Conservation (phyloP, 2,329 filamentous ascomycete genomes). For the Pseudocercospora musae region DNA sequence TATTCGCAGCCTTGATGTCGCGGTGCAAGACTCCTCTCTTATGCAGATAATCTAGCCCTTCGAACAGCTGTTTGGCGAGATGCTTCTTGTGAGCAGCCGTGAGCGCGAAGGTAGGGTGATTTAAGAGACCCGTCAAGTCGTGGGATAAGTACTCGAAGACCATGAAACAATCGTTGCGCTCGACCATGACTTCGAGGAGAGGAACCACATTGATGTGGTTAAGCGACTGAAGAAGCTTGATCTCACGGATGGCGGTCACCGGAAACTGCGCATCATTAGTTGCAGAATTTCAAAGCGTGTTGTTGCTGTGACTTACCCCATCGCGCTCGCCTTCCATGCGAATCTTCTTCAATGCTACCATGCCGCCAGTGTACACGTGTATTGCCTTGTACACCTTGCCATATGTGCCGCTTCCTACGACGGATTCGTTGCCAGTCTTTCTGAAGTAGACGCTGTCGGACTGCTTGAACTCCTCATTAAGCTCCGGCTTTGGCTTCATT, state of each 20-base stretch:
- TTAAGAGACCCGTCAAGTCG: slow-evolving; percentile 89
- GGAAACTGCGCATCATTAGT: slow-evolving; percentile 57
- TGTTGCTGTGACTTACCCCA: slow-evolving; percentile 49
- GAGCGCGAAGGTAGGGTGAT: slow-evolving; percentile 87
- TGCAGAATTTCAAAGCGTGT: background rate
- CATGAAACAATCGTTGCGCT: slow-evolving; percentile 99
- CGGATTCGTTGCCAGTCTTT: slow-evolving; percentile 95
- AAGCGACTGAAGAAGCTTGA: slow-evolving; percentile 85
- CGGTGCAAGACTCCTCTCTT: slow-evolving; percentile 89
- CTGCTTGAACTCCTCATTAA: slow-evolving; percentile 67
- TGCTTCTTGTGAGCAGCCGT: slow-evolving; percentile 87
- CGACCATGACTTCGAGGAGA: slow-evolving; percentile 91
- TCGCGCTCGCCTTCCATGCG: slow-evolving; percentile 91
- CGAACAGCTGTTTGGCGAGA: slow-evolving; percentile 86
- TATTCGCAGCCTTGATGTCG: slow-evolving; percentile 98
- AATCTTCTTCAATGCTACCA: slow-evolving; percentile 85
- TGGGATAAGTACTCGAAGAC: slow-evolving; percentile 98
- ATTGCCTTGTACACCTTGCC: slow-evolving; percentile 94
- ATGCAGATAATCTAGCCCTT: slow-evolving; percentile 90
- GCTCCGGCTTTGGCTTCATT: slow-evolving; percentile 65
- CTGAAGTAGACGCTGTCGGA: slow-evolving; percentile 92
- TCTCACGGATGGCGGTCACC: slow-evolving; percentile 84
- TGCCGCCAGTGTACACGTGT: slow-evolving; percentile 81
- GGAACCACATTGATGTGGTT: slow-evolving; percentile 79
- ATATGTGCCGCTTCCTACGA: slow-evolving; percentile 92